Base-by-base conservation (phyloP, 2,329 filamentous ascomycete species). In the Fusarium pseudonygamai region DNA sequence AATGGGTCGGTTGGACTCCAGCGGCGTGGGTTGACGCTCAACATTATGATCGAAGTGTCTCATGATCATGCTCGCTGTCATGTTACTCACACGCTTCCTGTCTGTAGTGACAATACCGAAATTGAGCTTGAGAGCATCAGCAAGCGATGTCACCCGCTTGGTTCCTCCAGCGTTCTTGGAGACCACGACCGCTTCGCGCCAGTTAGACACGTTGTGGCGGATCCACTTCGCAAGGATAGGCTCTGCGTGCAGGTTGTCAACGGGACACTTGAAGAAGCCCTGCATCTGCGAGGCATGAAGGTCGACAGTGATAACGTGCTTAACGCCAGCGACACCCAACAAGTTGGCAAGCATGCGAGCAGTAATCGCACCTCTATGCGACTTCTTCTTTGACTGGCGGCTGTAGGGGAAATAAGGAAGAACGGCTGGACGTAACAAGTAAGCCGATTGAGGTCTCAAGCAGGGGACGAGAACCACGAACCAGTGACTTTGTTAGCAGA, bases 281-380 rank as follows among this genome's bases (percentile, higher is more conserved):
- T 99, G 96, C 94, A 98, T 98, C 85, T 98, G 96, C n/a, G 93
- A 95, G 60, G 93, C 93, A 85, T 99, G 96, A 36, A 99, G 89
- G 80, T 99, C 96, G 80, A 99, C 93, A 22, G 96, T 99, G 78
- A 99, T 95, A 82, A 99, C 93, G 86, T 99, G 96, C 84, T 97
- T 95, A 75, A 99, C 95, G 60, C 96, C 96, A 58, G 96, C 96
- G 64, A 99, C 93, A 69, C 93, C 90, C 76, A 99, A 91, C 56
- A 98, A 89, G 82, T 99, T 99, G 69, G 96, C 96, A 60, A 99
- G 89, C 95, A 99, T 97, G 76, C 96, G 92, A 62, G 96, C 96
- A 14, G 96, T 98, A 80, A 99, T 98, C 67, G 96, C 95, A 58
- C 96, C 96, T 74, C 96, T 91, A 80, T 98, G 96, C 64, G 94